Conservation (phyloP, 306 rosid genomes). For the Glycine soja region DNA sequence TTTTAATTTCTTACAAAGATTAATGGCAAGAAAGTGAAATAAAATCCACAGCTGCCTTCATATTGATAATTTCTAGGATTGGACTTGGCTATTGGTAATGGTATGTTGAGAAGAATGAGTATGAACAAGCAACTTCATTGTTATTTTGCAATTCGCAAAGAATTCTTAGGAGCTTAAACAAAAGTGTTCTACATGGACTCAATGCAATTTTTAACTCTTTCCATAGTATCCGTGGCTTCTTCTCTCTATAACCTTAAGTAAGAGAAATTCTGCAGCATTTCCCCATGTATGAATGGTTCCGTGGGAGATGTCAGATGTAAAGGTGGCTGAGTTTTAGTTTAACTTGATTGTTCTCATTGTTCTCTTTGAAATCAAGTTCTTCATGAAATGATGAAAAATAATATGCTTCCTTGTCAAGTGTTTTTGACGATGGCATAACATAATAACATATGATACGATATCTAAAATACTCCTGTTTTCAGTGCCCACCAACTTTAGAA, state of each 20-base stretch:
- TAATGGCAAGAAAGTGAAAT: conserved; percentile 21
- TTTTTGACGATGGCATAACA: neutral
- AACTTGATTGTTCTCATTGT: conserved; percentile 17
- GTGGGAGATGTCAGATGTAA: neutral
- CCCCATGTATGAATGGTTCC: neutral
- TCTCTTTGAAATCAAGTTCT: conserved; percentile 27
- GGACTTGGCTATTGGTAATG: conserved; percentile 18
- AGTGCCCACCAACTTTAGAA: conserved; percentile 73
- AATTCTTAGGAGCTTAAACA: too few relatives aligned
- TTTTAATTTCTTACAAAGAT: conserved; percentile 13
- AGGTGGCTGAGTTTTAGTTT: conserved; percentile 14
- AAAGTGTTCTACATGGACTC: too few relatives aligned
- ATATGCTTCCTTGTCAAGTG: conserved; percentile 15
- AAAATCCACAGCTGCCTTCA: conserved; percentile 31
- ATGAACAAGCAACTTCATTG: conserved; percentile 19
- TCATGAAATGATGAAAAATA: conserved; percentile 12
- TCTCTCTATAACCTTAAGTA: neutral
- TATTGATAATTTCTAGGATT: conserved; percentile 12
- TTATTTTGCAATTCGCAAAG: neutral
- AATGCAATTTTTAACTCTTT: too few relatives aligned
- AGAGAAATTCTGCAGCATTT: conserved; percentile 12
- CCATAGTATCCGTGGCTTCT: too few relatives aligned
- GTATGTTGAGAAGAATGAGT: conserved; percentile 2
- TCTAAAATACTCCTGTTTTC: conserved; percentile 47
- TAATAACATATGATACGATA: neutral